phyloP scores from a whole-genome alignment of 78 protist species.

The Dictyostelium capitatum region DNA sequence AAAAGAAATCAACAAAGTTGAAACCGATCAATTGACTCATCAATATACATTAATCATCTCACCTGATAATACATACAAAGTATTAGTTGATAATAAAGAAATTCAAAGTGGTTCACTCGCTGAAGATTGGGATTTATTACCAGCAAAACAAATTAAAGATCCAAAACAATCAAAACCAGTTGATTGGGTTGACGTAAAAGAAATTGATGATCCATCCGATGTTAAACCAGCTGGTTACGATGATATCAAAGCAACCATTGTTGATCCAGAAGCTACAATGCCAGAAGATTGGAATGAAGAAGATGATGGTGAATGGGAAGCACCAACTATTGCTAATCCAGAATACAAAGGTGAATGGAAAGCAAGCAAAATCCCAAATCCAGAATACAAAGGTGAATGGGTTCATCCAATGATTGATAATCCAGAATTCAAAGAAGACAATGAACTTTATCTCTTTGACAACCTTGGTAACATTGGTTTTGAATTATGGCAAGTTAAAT shows the following conservation, averaged over 20 bases:
- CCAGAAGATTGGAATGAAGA: constrained; percentile 99
- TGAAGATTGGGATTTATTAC: constrained; percentile 94
- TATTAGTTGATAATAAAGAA: constrained; percentile 92
- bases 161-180: constrained; percentile 94
- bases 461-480: constrained; percentile 89
- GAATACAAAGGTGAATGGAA: constrained; percentile 96
- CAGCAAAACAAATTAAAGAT: constrained; percentile 95
- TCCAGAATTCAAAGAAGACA: constrained; percentile 94
- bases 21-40: constrained; percentile 96
- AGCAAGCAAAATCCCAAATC: constrained; percentile 95
- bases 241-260: constrained; percentile 91
- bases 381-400: constrained; percentile 97
- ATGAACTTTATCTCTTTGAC: constrained; percentile 80
- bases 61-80: constrained; percentile 97
- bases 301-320: constrained; percentile 99
- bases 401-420: constrained; percentile 92
- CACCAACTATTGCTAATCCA: constrained; percentile 98
- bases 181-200: constrained; percentile 97
- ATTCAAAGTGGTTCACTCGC: constrained; percentile 90
- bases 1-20: constrained; percentile 82
- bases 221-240: constrained; percentile 96
- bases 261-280: constrained; percentile 96
- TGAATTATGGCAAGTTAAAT: constrained; percentile 98
- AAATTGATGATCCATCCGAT: constrained; percentile 96
- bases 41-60: constrained; percentile 97